Evolutionary conservation across 805 yeast species (phyloP).

Genomic region (Phaffomyces antillensis): DNA sequence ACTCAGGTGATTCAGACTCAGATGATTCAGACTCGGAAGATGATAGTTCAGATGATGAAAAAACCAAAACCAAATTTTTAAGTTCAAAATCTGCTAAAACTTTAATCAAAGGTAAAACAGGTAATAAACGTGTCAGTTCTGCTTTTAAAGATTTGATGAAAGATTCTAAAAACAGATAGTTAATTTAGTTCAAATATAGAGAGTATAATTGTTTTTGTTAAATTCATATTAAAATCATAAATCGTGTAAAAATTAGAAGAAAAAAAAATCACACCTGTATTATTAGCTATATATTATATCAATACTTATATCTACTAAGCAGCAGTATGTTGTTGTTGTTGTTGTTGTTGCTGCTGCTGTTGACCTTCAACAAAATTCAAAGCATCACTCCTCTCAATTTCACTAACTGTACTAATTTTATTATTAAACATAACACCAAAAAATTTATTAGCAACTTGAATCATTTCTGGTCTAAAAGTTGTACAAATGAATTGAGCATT

Average conservation of each 20-base stretch:
- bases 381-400: slow-evolving; percentile 68
- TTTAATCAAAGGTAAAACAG: slow-evolving; percentile 29
- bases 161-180: slow-evolving; percentile 29
- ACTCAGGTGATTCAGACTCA: slow-evolving; percentile 5
- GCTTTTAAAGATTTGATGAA: slow-evolving; percentile 44
- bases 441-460: slow-evolving; percentile 77
- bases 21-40: slow-evolving; percentile 11
- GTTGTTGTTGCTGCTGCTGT: slow-evolving; percentile 24
- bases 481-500: slow-evolving; percentile 92
- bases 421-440: slow-evolving; percentile 82
- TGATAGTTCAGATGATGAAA: slow-evolving; percentile 19
- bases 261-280: not conserved
- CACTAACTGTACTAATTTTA: slow-evolving; percentile 71
- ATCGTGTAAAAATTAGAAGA: not conserved
- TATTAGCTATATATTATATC: too few relatives aligned
- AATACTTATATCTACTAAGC: not conserved
- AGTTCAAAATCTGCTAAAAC: slow-evolving; percentile 38
- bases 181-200: too few relatives aligned
- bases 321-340: slow-evolving; percentile 11
- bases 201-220: not conserved
- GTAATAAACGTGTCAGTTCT: slow-evolving; percentile 26
- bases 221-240: not conserved
- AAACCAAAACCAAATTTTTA: slow-evolving; percentile 28
- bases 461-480: slow-evolving; percentile 90
- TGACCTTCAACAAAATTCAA: slow-evolving; percentile 76